Evolutionary conservation across 768 basidiomycete genomes (phyloP).

Genomic region (Boletus rex-veris): DNA sequence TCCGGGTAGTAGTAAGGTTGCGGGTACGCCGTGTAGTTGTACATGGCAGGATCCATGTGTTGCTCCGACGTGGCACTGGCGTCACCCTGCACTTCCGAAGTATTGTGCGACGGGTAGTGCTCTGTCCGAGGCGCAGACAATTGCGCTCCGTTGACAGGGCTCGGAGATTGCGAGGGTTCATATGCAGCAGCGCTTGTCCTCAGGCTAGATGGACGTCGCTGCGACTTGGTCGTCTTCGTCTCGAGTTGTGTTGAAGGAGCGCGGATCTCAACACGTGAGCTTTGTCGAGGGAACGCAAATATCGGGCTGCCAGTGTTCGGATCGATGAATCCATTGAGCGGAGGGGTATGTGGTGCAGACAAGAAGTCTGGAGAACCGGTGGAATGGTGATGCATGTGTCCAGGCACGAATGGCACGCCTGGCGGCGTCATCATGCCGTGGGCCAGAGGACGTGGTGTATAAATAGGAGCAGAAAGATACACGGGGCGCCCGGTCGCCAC

Average conservation of each 20-base stretch:
- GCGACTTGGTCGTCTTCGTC: constrained; percentile 19
- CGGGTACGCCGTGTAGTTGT: constrained; percentile 54
- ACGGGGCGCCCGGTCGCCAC: constrained; percentile 79
- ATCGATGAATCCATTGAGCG: constrained; percentile 61
- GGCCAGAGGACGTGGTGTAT: constrained; percentile 64
- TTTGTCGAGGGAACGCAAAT: constrained; percentile 70
- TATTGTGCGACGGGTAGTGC: constrained; percentile 10
- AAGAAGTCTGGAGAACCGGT: constrained; percentile 62
- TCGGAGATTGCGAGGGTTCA: constrained; percentile 40
- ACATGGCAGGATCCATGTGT: constrained; percentile 38
- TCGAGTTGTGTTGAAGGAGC: constrained; percentile 42
- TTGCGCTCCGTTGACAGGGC: constrained; percentile 20
- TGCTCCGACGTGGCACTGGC: constrained; percentile 21
- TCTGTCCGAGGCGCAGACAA: constrained; percentile 7
- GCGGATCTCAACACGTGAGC: constrained; percentile 71
- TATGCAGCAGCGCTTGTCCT: constrained; percentile 52
- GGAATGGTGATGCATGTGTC: constrained; percentile 61
- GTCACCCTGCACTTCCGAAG: constrained; percentile 16
- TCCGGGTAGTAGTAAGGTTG: constrained; percentile 71
- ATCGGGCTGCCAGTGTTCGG: constrained; percentile 65
- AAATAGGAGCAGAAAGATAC: constrained; percentile 64
- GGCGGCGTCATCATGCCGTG: constrained; percentile 51
- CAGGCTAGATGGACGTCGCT: constrained; percentile 38
- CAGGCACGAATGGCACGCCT: constrained; percentile 50
- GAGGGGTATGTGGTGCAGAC: constrained; percentile 56